Conservation (phyloP, 805 yeast genomes). For the Ogataea paradorogensis region DNA sequence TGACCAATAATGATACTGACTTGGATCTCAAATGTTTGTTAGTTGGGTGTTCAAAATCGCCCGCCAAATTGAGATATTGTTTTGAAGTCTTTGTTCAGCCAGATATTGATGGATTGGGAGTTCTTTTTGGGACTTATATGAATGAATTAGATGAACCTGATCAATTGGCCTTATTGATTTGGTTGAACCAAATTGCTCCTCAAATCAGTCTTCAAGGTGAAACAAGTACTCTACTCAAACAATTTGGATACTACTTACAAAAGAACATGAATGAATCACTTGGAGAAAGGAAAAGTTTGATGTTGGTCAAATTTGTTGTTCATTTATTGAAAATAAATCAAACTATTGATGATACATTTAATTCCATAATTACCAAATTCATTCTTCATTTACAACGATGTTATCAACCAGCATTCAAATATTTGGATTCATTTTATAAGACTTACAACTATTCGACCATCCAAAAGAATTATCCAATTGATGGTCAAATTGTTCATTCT, state of each 20-base stretch:
- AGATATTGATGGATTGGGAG: slow-evolving; percentile 27
- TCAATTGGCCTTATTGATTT: slow-evolving; percentile 25
- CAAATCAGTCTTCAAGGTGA: slow-evolving; percentile 25
- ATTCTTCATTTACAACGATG: slow-evolving; percentile 14
- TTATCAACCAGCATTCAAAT: slow-evolving; percentile 17
- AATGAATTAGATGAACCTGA: slow-evolving; percentile 14
- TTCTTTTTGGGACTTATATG: slow-evolving; percentile 22
- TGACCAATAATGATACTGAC: slow-evolving; percentile 1
- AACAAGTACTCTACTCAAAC: slow-evolving; percentile 21
- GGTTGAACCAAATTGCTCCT: slow-evolving; percentile 25
- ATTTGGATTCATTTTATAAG: slow-evolving; percentile 16
- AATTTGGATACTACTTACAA: slow-evolving; percentile 16
- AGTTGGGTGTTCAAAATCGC: slow-evolving; percentile 15
- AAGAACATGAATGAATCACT: background rate
- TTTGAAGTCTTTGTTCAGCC: slow-evolving; percentile 27
- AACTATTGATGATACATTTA: slow-evolving; percentile 17
- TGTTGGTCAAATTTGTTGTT: slow-evolving; percentile 24
- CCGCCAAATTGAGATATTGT: slow-evolving; percentile 28
- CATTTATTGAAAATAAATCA: slow-evolving; percentile 17
- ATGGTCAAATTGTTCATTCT: slow-evolving; percentile 1
- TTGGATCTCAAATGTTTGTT: slow-evolving; percentile 23
- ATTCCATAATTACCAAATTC: slow-evolving; percentile 16
- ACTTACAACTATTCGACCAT: slow-evolving; percentile 18
- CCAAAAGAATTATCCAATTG: slow-evolving; percentile 19
- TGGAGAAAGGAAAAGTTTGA: slow-evolving; percentile 18